Evolutionary conservation across 805 yeast genomes (phyloP), one percentile per base, ranked within the genome.

Genomic region (Nakazawaea wyomingensis): DNA sequence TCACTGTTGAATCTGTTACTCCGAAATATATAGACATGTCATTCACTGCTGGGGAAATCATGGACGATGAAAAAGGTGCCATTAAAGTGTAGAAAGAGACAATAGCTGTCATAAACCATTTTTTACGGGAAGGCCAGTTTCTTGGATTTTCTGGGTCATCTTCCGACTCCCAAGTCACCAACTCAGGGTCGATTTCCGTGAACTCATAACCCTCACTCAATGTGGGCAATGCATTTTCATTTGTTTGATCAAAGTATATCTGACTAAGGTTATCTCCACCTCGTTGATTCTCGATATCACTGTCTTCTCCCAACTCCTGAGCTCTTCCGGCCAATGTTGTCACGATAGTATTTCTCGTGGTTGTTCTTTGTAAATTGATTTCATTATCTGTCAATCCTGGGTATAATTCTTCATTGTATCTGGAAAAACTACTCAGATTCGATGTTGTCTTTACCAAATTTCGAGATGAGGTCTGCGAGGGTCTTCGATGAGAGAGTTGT

Each of bases 121-220:
- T 80, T 34, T 62, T 53, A 3, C 43, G 14, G 1, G 41, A 20
- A 0, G 70, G 22, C 86, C 86, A 82, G 56, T 82, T 82, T 45
- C 83, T 61, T n/a, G 89, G 87, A 54, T 76, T 71, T 11, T 60
- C 62, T 0, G 80, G 78, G 53, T 82, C 89, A 41, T 74, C 71
- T 14, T 68, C 70, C 3, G 80, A 79, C 26, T 78, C 77, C 86
- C 86, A 82, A 1, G 85, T 72, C 9, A 82, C 79, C 37, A 82
- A 61, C 51, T 82, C 85, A 0, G 85, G 86, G 51, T 82, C 86
- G 8, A 77, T 59, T 4, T 58, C 55, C 26, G 63, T 62, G 54
- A 73, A 79, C 52, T 80, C 84, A 7, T 64, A 65, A 21, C 85
- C 85, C 43, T 68, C 73, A 39, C 64, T 52, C 38, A 32, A 40